A percentile compares a stretch with the other conserved stretches of the same genome.
phyloP scores from a whole-genome alignment of 805 yeast species.

The Komagataella pseudopastoris region DNA sequence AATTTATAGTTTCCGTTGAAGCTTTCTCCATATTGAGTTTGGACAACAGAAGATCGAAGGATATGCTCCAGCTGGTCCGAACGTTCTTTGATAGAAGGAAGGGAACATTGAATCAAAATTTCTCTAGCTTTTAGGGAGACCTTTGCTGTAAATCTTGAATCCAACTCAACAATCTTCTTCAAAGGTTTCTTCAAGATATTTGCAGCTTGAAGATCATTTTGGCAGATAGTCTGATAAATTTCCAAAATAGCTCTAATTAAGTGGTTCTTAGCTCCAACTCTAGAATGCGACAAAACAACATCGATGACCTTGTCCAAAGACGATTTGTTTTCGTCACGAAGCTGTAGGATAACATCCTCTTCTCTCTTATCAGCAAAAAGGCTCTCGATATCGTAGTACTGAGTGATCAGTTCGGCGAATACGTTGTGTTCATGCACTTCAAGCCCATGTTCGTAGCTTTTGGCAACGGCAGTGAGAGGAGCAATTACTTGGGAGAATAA shows the following conservation, averaged over 20 bases:
- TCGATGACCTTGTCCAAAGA: constrained; percentile 61
- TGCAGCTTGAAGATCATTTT: constrained; percentile 48
- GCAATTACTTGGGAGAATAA: constrained; percentile 46
- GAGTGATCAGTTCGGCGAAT: constrained; percentile 53
- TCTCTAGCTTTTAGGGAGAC: constrained; percentile 94
- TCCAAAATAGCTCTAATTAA: constrained; percentile 75
- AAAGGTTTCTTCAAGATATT: constrained; percentile 54
- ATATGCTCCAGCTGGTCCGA: constrained; percentile 96
- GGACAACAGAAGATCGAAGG: constrained; percentile 66
- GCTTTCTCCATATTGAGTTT: constrained; percentile 78
- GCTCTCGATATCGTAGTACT: constrained; percentile 67
- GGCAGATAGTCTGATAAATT: constrained; percentile 69
- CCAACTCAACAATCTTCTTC: constrained; percentile 75
- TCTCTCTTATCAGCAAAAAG: constrained; percentile 67
- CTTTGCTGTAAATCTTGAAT: constrained; percentile 81
- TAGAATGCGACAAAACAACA: constrained; percentile 76
- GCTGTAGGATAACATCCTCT: constrained; percentile 75
- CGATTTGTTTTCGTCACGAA: constrained; percentile 80
- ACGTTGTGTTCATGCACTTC: constrained; percentile 73
- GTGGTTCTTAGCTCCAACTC: constrained; percentile 88
- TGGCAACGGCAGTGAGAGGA: constrained; percentile 64
- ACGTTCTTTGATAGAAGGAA: constrained; percentile 93
- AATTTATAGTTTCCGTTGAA: constrained; percentile 56
- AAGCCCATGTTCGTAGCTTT: constrained; percentile 60
- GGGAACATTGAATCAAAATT: constrained; percentile 88